Conservation (phyloP, 2,329 filamentous ascomycete species). For the Calonectria pteridis region DNA sequence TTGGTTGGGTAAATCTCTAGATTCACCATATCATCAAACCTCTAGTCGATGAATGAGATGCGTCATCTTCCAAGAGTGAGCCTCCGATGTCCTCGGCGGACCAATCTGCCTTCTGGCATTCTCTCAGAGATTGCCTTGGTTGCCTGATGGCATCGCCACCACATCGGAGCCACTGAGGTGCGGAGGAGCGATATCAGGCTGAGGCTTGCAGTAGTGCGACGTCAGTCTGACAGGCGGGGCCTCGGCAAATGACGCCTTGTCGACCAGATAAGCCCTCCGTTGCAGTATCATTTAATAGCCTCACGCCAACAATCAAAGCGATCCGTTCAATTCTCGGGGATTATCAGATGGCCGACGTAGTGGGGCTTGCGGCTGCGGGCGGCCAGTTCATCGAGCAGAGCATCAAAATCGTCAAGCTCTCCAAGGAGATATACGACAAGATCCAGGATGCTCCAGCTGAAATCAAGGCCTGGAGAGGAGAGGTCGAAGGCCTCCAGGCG, state of each 20-base stretch:
- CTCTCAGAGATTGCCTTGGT: not conserved
- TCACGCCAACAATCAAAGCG: not conserved
- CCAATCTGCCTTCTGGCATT: not conserved
- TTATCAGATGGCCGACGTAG: constrained; percentile 6
- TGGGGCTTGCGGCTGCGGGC: constrained; percentile 7
- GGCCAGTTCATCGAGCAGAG: constrained; percentile 20
- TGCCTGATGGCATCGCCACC: not conserved
- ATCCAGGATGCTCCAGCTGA: not conserved
- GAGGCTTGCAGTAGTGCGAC: not conserved
- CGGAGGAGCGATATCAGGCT: not conserved
- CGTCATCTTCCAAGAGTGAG: not conserved
- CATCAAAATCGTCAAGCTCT: constrained; percentile 9
- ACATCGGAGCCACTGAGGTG: not conserved
- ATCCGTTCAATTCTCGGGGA: not conserved
- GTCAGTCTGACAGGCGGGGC: not conserved
- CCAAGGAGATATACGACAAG: not conserved
- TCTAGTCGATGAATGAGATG: not conserved
- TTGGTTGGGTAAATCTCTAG: too few relatives aligned
- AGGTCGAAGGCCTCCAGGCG: not conserved
- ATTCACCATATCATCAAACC: too few relatives aligned
- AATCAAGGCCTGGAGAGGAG: not conserved
- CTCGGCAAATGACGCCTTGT: not conserved
- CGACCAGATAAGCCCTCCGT: not conserved
- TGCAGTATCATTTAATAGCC: not conserved
- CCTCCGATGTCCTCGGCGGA: not conserved